phyloP scores from a whole-genome alignment of 2,329 filamentous ascomycete species.

The Neofusicoccum sp. region DNA sequence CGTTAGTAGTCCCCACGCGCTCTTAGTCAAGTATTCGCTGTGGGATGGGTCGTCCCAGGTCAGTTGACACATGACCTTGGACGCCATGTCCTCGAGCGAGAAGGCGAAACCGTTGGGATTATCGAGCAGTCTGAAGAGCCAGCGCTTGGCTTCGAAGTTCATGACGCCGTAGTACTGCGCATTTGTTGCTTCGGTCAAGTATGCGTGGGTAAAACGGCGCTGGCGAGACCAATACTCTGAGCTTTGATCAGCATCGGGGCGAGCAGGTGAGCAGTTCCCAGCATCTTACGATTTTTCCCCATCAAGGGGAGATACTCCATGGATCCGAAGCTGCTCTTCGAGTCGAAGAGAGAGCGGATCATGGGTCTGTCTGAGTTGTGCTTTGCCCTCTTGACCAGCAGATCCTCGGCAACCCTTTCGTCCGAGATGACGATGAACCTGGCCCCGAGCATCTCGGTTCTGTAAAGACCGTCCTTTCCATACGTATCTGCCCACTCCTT shows the following conservation, averaged over 20 bases:
- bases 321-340: slow-evolving; percentile 54
- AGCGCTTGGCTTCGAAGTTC: slow-evolving; percentile 56
- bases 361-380: slow-evolving; percentile 53
- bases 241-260: background rate
- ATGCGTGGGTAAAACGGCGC: slow-evolving; percentile 52
- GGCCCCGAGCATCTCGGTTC: slow-evolving; percentile 37
- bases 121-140: slow-evolving; percentile 49
- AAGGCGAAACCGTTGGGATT: slow-evolving; percentile 52
- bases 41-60: slow-evolving; percentile 54
- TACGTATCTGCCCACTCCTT: slow-evolving; percentile 36
- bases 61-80: slow-evolving; percentile 56
- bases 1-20: slow-evolving; percentile 56
- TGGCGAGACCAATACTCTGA: slow-evolving; percentile 56
- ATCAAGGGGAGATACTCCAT: slow-evolving; percentile 58
- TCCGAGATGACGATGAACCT: slow-evolving; percentile 52
- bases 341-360: slow-evolving; percentile 53
- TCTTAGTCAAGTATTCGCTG: slow-evolving; percentile 50
- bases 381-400: slow-evolving; percentile 53
- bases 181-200: slow-evolving; percentile 48
- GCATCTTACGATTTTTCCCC: slow-evolving; percentile 52
- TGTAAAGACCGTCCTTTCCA: slow-evolving; percentile 30
- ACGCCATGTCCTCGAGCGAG: slow-evolving; percentile 56
- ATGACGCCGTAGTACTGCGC: slow-evolving; percentile 48
- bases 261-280: background rate
- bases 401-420: slow-evolving; percentile 53